Evolutionary conservation across 768 basidiomycete species (phyloP).

Genomic region (Suillus occidentalis): DNA sequence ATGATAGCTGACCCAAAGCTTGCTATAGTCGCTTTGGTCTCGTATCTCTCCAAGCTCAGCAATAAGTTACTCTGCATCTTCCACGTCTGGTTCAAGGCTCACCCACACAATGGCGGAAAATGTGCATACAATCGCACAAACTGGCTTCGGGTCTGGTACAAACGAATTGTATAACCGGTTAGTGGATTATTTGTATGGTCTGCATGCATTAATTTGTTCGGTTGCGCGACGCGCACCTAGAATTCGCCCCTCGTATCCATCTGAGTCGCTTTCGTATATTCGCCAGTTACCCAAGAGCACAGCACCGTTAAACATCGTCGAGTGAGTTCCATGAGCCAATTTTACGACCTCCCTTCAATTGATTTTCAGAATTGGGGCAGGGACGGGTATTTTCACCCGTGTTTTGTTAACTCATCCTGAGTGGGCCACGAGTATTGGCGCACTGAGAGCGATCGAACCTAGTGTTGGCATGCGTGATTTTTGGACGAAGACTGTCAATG

Average conservation of each 20-base stretch:
- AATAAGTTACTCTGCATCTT: background rate
- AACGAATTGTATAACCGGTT: constrained; percentile 82
- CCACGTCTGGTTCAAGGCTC: too few species aligned
- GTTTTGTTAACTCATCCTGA: constrained; percentile 67
- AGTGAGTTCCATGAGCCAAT: constrained; percentile 46
- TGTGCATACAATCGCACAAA: constrained; percentile 65
- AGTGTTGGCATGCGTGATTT: constrained; percentile 80
- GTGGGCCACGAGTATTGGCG: constrained; percentile 49
- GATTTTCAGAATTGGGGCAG: constrained; percentile 65
- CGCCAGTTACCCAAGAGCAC: constrained; percentile 44
- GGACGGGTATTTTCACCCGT: constrained; percentile 88
- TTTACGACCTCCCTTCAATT: background rate
- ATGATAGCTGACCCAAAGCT: background rate
- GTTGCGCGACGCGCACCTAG: constrained; percentile 38
- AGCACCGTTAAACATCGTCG: constrained; percentile 60
- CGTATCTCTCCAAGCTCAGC: background rate
- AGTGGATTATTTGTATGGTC: constrained; percentile 9
- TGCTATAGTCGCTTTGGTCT: constrained; percentile 11
- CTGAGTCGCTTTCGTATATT: constrained; percentile 60
- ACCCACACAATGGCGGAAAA: constrained; percentile 28
- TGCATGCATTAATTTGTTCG: background rate
- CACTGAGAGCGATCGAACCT: constrained; percentile 77
- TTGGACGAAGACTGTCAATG: constrained; percentile 57
- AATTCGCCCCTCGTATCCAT: constrained; percentile 81
- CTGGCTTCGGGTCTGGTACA: constrained; percentile 76